Evolutionary conservation across 2,329 filamentous ascomycete species (phyloP).

Genomic region (Xylaria digitata): DNA sequence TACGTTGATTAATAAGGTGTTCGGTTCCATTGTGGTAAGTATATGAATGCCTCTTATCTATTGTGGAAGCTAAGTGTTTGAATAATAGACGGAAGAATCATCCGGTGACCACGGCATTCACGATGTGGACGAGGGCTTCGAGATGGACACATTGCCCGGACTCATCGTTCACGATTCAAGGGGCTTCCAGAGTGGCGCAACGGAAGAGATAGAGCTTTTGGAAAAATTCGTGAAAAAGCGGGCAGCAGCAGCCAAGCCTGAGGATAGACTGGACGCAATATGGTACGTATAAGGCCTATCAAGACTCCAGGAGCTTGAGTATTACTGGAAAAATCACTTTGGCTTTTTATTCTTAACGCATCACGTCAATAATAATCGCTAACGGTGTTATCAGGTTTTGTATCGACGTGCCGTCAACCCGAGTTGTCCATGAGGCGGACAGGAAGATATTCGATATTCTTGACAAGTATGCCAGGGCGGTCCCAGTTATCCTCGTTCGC

Average conservation of each 20-base stretch:
- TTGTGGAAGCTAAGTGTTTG: conserved; percentile 17
- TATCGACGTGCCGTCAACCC: conserved; percentile 43
- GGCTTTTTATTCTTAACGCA: neutral
- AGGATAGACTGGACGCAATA: conserved; percentile 44
- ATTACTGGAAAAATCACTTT: neutral
- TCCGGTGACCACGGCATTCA: conserved; percentile 43
- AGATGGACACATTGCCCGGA: conserved; percentile 45
- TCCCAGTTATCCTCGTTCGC: conserved; percentile 45
- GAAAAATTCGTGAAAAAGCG: conserved; percentile 45
- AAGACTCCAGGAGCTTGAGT: neutral
- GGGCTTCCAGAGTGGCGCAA: conserved; percentile 45
- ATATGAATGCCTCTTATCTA: neutral
- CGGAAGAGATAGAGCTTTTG: conserved; percentile 41
- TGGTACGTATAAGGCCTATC: conserved; percentile 38
- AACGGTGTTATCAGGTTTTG: conserved; percentile 41
- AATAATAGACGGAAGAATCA: conserved; percentile 42
- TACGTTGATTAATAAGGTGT: conserved; percentile 46
- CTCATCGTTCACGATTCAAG: conserved; percentile 48
- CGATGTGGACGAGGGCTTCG: conserved; percentile 46
- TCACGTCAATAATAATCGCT: conserved; percentile 4
- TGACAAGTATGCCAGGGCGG: conserved; percentile 36
- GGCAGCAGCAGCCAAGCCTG: conserved; percentile 26
- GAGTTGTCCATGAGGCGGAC: conserved; percentile 44
- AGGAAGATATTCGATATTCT: conserved; percentile 44
- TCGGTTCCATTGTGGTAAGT: conserved; percentile 43